Percentiles rank a stretch among this genome's conserved stretches.
These are phyloP conservation scores for Plasmodium berghei DNA, from an alignment of 169 alveolate species.

Conservation along the genomic window DNA sequence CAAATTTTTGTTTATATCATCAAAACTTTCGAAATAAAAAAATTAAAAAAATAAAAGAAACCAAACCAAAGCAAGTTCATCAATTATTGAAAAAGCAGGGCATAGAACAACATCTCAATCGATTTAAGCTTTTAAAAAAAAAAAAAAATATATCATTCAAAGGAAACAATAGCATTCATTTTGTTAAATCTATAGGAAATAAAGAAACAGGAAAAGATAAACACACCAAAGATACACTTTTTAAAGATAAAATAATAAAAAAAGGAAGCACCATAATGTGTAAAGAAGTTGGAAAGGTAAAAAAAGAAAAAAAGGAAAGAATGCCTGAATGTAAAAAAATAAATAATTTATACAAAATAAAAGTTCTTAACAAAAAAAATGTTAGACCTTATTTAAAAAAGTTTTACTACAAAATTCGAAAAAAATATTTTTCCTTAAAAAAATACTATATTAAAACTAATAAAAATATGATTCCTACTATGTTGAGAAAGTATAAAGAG, in stretches of 20 bases:
- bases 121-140: neutral
- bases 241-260: constrained; percentile 3
- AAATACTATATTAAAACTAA: constrained; percentile 30
- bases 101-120: neutral
- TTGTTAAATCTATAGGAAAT: neutral
- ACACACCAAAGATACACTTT: too few relatives aligned
- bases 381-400: constrained; percentile 63
- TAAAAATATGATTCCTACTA: neutral
- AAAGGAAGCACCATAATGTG: neutral
- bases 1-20: constrained; percentile 68
- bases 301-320: neutral
- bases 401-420: constrained; percentile 64
- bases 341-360: constrained; percentile 36
- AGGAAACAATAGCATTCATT: neutral
- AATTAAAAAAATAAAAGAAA: constrained; percentile 25
- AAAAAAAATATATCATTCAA: neutral
- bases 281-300: neutral
- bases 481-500: neutral
- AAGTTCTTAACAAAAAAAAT: constrained; percentile 28
- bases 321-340: constrained; percentile 6
- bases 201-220: too few relatives aligned
- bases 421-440: constrained; percentile 47
- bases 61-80: too few relatives aligned
- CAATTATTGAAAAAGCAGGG: too few relatives aligned
- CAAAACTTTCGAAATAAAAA: constrained; percentile 51